Base-by-base conservation (phyloP, 305 asterid species). In the Solanum hybrid region DNA sequence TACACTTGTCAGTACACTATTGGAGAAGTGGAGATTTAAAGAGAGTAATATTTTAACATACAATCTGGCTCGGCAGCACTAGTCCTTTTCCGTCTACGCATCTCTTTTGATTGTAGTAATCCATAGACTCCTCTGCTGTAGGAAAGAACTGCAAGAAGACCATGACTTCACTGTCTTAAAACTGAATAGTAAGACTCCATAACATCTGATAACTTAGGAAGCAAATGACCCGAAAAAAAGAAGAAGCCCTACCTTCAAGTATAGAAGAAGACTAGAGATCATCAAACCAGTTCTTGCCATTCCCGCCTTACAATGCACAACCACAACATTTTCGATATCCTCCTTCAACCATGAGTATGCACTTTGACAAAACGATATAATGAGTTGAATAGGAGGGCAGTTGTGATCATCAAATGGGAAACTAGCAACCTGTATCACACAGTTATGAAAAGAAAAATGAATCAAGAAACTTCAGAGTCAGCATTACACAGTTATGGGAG, bases 281-380 rank as follows among this genome's bases (percentile, higher is more conserved):
- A 97, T 97, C 94, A 97, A 94, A 72, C 99, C 99, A 35, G 99
- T 96, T 94, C 99, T 95, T 79, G 98, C 99, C 99, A 97, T 97
- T 91, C 99, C 99, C 81, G 98, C 99, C 93, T 97, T 97, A 93
- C 99, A 97, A 92, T 97, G 99, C 89, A 97, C 99, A 36, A 97
- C 99, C 87, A 97, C 99, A 27, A 96, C 98, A 93, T 97, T 96
- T 91, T 97, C 99, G 90, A 97, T 97, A 92, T 97, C 99, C 92
- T 96, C 97, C 95, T 97, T 97, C 94, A 97, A 92, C 99, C 99
- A 97, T 73, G 98, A 97, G 93, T 97, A 97, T 20, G 99, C 99
- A 92, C 99, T 97, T 91, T 95, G 99, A 93, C 99, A 97, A 94
- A 97, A 97, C 27, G 95, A 96, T 91, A 92, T 94, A 86, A 97